Percentiles rank a stretch among this genome's conserved stretches.
These are phyloP conservation scores for Teratosphaeriaceae sp. DNA, from an alignment of 2,329 filamentous ascomycete species.

Conservation along the genomic window DNA sequence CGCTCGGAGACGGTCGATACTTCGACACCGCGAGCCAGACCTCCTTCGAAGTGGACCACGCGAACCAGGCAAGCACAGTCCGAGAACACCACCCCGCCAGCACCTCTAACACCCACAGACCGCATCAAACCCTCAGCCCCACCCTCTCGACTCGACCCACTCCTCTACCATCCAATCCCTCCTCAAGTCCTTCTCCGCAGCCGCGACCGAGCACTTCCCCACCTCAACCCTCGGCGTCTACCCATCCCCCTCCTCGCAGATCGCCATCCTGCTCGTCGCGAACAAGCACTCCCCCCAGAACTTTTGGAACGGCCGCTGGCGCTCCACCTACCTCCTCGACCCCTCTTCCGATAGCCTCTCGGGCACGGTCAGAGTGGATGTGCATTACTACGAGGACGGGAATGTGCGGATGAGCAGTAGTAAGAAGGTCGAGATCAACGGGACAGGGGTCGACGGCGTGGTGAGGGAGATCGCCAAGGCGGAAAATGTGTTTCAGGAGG, in stretches of 20 bases:
- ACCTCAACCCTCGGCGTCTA: slow-evolving; percentile 76
- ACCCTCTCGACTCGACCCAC: slow-evolving; percentile 69
- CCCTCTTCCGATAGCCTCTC: slow-evolving; percentile 62
- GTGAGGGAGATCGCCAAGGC: slow-evolving; percentile 67
- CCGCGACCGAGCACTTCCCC: slow-evolving; percentile 84
- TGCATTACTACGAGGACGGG: slow-evolving; percentile 99
- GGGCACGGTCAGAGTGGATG: slow-evolving; percentile 83
- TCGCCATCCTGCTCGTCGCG: slow-evolving; percentile 79
- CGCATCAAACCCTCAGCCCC: slow-evolving; percentile 73
- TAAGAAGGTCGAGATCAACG: slow-evolving; percentile 60
- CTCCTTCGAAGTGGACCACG: slow-evolving; percentile 84
- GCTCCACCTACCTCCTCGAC: slow-evolving; percentile 75
- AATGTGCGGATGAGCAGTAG: slow-evolving; percentile 91
- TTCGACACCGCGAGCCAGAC: slow-evolving; percentile 84
- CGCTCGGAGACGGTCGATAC: slow-evolving; percentile 73
- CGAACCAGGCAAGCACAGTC: slow-evolving; percentile 56
- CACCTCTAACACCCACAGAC: slow-evolving; percentile 46
- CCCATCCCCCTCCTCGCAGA: slow-evolving; percentile 62
- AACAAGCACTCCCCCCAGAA: slow-evolving; percentile 98
- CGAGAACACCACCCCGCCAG: not conserved
- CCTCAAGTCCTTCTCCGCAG: slow-evolving; percentile 65
- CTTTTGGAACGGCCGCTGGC: slow-evolving; percentile 98
- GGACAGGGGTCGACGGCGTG: slow-evolving; percentile 60
- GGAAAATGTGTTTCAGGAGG: slow-evolving; percentile 94
- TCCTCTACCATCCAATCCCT: slow-evolving; percentile 78